A percentile compares a stretch with the other conserved stretches of the same genome.
Evolutionary conservation across 768 basidiomycete species (phyloP).

Genomic region (Omphalotus guepiniiformis): DNA sequence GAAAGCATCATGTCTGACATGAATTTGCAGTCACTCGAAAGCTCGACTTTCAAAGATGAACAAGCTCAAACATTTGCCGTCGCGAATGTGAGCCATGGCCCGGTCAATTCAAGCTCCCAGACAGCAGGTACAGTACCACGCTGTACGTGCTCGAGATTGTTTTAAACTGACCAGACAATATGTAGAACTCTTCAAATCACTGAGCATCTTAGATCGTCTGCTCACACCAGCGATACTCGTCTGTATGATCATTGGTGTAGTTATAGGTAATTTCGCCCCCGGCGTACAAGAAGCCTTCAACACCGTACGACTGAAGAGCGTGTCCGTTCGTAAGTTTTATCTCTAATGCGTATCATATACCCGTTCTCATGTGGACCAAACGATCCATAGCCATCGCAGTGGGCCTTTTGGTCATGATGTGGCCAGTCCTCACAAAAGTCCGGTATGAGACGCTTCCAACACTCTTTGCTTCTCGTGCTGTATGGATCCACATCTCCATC

Average conservation of each 20-base stretch:
- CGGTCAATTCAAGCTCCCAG: too few relatives aligned
- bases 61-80: too few relatives aligned
- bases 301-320: conserved; percentile 58
- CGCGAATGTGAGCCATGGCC: too few relatives aligned
- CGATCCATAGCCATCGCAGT: conserved; percentile 66
- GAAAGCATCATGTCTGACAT: too few relatives aligned
- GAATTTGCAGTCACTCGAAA: too few relatives aligned
- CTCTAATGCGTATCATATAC: too few relatives aligned
- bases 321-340: conserved; percentile 69
- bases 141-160: too few relatives aligned
- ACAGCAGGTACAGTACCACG: too few relatives aligned
- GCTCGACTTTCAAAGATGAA: too few relatives aligned
- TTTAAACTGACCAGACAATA: too few relatives aligned
- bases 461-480: conserved; percentile 43
- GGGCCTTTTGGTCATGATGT: conserved; percentile 86
- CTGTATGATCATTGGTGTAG: conserved; percentile 70
- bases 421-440: conserved; percentile 74
- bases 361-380: too few relatives aligned
- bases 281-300: conserved; percentile 59
- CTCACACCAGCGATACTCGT: conserved; percentile 64
- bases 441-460: conserved; percentile 68
- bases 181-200: conserved; percentile 26
- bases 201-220: conserved; percentile 53
- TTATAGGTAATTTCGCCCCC: conserved; percentile 67
- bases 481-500: conserved; percentile 68